Evolutionary conservation across 2,329 filamentous ascomycete genomes (phyloP).

Genomic region (Fusarium goolgardi): DNA sequence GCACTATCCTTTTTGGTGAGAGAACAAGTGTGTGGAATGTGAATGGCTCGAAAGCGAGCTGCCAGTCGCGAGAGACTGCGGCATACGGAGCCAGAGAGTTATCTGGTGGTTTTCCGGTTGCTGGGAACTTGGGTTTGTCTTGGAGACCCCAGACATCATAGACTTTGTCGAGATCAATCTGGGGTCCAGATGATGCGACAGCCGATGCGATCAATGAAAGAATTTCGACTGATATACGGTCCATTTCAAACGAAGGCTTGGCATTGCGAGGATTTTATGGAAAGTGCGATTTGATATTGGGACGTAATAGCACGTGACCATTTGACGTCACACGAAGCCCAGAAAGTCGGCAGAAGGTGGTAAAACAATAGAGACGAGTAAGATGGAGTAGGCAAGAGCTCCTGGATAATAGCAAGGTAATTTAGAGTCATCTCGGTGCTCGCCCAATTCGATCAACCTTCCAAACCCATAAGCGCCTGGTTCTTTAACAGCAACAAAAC

Average conservation of each 20-base stretch:
- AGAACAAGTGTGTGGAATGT: conserved; percentile 11
- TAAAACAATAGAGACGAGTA: background rate
- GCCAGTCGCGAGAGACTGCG: conserved; percentile 13
- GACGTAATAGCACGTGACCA: conserved; percentile 8
- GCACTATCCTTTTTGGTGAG: background rate
- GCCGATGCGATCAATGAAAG: conserved; percentile 9
- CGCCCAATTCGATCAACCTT: too few species aligned
- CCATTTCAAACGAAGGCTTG: conserved; percentile 2
- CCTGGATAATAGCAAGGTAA: too few species aligned
- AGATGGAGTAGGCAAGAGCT: background rate
- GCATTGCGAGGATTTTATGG: background rate
- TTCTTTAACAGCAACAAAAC: too few species aligned
- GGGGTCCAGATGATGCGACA: background rate
- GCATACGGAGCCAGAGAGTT: conserved; percentile 11
- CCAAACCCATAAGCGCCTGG: too few species aligned
- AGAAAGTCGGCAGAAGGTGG: too few species aligned
- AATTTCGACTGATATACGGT: conserved; percentile 7
- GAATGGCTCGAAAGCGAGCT: conserved; percentile 16
- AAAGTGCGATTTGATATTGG: background rate
- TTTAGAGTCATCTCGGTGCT: too few species aligned
- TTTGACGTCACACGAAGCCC: background rate
- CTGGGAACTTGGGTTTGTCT: conserved; percentile 7
- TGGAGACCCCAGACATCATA: conserved; percentile 14
- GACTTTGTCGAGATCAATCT: background rate
- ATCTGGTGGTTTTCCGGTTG: background rate